Base-by-base conservation (phyloP, 2,329 filamentous ascomycete species). In the Hypoxylon sp. region DNA sequence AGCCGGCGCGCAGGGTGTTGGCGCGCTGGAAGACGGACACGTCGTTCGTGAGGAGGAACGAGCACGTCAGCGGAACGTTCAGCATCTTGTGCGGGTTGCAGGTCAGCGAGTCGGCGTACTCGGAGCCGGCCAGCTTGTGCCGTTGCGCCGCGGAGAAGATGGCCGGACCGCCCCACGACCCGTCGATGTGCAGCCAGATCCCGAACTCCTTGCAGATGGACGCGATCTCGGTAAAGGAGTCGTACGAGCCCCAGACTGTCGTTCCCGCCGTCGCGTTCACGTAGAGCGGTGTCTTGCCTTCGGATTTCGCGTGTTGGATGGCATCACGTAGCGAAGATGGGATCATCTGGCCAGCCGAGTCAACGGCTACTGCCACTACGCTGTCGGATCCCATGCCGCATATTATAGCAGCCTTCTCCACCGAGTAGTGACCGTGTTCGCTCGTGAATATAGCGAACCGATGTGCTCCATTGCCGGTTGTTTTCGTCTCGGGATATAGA, bases 51-150 rank as follows among this genome's bases (percentile, higher is more conserved):
- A 99, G 84, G 4, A 99, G 85, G 80, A 97, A 97, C 0, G 91
- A 94, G 79, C 94, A 98, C 0, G 94, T 97, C 41, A 96, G 81
- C 0, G 95, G 94, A 2, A 93, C 91, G 61, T 92, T 92, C 74
- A 98, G 86, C 95, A 98, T 98, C 80, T 98, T 98, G 80, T 99
- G 95, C 59, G 95, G 94, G 77, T 97, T 98, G 56, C 97, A 86
- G 1, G 93, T 92, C 39, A 98, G 82, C 13, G 89, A 92, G 77
- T 97, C 86, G 8, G 94, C 95, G 41, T 90, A 83, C 46, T 93
- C 84, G 1, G 85, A 82, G 13, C 94, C 94, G 1, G 80, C 76
- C 8, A 98, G 80, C 74, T 93, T 91, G 65, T 75, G 73, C 47
- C 80, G 81, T 44, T 91, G 89, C n/a, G 82, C 72, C 10, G 57